Evolutionary conservation across 2,329 filamentous ascomycete species (phyloP), one percentile per base, ranked within the genome.

Genomic region (Colletotrichum simmondsii): DNA sequence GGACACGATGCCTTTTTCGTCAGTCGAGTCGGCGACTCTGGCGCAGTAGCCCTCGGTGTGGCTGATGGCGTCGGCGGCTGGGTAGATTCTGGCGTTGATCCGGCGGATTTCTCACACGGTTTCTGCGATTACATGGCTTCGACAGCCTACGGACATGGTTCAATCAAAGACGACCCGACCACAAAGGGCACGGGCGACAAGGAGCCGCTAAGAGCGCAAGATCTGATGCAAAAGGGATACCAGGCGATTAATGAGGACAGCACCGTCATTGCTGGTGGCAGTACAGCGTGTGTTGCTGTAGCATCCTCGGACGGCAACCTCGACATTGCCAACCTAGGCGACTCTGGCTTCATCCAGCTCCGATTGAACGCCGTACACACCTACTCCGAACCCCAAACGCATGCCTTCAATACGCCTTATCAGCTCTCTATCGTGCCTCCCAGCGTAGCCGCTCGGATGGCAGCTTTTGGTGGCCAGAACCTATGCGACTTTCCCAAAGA

Each of bases 1-100:
- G 97, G 97, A 19, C 95, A 99, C 83, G 97, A 99, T 87, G 94
- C 97, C 71, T 98, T 98, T 85, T 99, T 99, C 83, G 93, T 97
- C 77, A 90, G 93, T 79, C 91, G 92, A 28, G 86, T 98, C n/a
- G 94, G 93, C 64, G 90, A 91, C 75, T 89, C 89, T 1, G 88
- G 91, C 49, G 88, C 91, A 53, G 89, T 98, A 12, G 94, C 95
- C 0, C 92, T 99, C 77, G 97, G 95, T 22, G 90, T 99, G 28
- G 95, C 95, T 65, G 97, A 99, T 81, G 97, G 97, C 12, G 97
- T 99, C 0, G 97, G 97, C 60, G 97, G 97, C 46, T 99, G 97
- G 95, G 91, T 93, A 75, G 94, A 98, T 77, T 96, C 93, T 52
- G 95, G 95, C 57, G 92, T 99, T 65, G 95, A 99, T 79, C 95